Percentiles rank a stretch among this genome's conserved stretches.
Conservation (phyloP, 306 rosid genomes). For the Cucurbita moschata region DNA sequence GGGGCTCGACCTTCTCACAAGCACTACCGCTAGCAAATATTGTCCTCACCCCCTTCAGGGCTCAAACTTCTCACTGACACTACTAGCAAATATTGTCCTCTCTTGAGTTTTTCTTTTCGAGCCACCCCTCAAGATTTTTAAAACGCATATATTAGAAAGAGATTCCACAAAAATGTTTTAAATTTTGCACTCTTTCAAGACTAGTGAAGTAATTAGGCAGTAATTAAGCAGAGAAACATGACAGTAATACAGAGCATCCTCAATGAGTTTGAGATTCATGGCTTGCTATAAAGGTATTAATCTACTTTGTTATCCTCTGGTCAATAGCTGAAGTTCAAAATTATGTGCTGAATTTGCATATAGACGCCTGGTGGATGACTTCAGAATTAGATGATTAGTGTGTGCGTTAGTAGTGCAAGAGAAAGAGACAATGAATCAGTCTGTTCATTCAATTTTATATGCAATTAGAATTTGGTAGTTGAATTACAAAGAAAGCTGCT, state of each 20-base stretch:
- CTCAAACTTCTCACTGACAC: too few species aligned
- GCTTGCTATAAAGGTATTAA: conserved; percentile 86
- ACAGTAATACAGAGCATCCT: conserved; percentile 34
- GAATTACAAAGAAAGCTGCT: neutral
- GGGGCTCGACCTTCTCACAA: too few species aligned
- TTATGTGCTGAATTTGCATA: neutral
- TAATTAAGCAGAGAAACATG: too few species aligned
- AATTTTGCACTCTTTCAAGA: too few species aligned
- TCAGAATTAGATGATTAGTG: neutral
- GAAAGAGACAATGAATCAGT: conserved; percentile 2
- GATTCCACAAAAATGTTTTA: too few species aligned
- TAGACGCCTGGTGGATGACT: neutral
- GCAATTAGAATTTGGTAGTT: neutral
- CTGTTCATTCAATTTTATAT: neutral
- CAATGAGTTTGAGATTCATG: conserved; percentile 95
- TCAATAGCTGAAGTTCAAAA: neutral
- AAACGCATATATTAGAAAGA: too few species aligned
- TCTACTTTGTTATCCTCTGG: neutral
- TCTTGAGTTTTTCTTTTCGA: too few species aligned
- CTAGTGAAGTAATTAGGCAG: too few species aligned
- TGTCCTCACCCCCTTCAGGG: too few species aligned
- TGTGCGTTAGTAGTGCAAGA: neutral
- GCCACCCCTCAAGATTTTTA: too few species aligned
- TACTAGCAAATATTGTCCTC: too few species aligned
- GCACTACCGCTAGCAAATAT: too few species aligned